A percentile compares a stretch with the other conserved stretches of the same genome.
phyloP scores from a whole-genome alignment of 495 filamentous ascomycete genomes.

The Penicillium pancosmium region DNA sequence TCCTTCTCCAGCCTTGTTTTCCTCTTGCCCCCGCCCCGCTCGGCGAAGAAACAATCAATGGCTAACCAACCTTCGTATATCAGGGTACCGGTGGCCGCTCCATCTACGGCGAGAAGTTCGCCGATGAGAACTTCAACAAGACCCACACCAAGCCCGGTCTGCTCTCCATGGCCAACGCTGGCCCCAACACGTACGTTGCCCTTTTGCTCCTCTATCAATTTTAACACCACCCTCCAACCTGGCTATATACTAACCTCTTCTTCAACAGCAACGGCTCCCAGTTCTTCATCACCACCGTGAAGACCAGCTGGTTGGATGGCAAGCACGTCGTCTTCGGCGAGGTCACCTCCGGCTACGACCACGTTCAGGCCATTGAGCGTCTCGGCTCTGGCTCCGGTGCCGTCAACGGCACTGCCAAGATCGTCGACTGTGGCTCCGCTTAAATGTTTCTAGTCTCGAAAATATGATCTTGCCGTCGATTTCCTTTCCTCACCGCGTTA shows the following conservation, averaged over 20 bases:
- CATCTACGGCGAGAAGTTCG: slow-evolving; percentile 97
- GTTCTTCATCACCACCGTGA: slow-evolving; percentile 97
- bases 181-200: slow-evolving; percentile 71
- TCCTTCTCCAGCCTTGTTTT: no score
- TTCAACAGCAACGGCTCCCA: slow-evolving; percentile 85
- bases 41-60: background rate
- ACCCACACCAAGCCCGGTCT: slow-evolving; percentile 89
- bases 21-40: background rate
- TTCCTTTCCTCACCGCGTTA: no score
- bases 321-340: slow-evolving; percentile 99
- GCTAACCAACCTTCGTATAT: slow-evolving; percentile 1
- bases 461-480: background rate
- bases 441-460: slow-evolving; percentile 5
- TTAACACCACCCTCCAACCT: background rate
- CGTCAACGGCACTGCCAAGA: slow-evolving; percentile 64
- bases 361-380: slow-evolving; percentile 76
- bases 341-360: slow-evolving; percentile 61
- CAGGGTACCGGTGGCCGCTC: slow-evolving; percentile 89
- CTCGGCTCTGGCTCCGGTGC: slow-evolving; percentile 64
- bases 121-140: slow-evolving; percentile 89
- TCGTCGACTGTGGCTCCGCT: slow-evolving; percentile 55
- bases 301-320: slow-evolving; percentile 87
- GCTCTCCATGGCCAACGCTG: slow-evolving; percentile 97
- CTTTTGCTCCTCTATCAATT: background rate
- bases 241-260: background rate